Base-by-base conservation (phyloP, 768 basidiomycete genomes). In the Leccinum pellstonianum region DNA sequence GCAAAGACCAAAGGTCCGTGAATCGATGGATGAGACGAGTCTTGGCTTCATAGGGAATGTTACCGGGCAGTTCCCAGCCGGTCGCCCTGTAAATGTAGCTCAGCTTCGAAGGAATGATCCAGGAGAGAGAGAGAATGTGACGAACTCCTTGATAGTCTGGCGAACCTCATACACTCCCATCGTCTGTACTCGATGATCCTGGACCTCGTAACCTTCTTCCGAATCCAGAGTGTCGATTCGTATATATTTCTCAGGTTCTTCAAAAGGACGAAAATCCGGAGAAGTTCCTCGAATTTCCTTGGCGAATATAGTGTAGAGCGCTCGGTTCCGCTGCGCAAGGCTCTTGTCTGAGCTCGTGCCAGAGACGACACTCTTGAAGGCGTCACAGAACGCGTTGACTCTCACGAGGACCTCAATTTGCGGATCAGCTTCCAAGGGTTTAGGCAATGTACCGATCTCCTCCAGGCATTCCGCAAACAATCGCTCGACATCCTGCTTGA, bases 311-410 rank as follows among this genome's bases (percentile, higher is more conserved):
- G 47, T 50, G 57, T 80, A 82, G 1, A 67, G 59, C 0, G 60
- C 66, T 19, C 72, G 72, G 37, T 76, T 77, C 2, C 58, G 58
- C 54, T 77, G 80, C 0, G 75, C 75, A 19, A 82, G 71, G 1
- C 8, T 52, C 64, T 79, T 79, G 58, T 75, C 64, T 4, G 71
- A 65, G 38, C 68, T 62, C 5, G 61, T 56, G 1, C 79, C 27
- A 0, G 68, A 63, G 21, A 79, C 75, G 1, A 60, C 61, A 3
- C 64, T 62, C 21, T 64, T 70, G 48, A 80, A 72, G 3, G 71
- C 77, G 19, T 70, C 64, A 57, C 78, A 83, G 59, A 88, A 86
- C 0, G 64, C 64, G 0, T 71, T 79, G 43, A 86, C 71, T 9
- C 76, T 76, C 4, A 68, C 64, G 3, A 81, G 71, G 1, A 87